Conservation (phyloP, 495 filamentous ascomycete species). For the Daldinia grandis region DNA sequence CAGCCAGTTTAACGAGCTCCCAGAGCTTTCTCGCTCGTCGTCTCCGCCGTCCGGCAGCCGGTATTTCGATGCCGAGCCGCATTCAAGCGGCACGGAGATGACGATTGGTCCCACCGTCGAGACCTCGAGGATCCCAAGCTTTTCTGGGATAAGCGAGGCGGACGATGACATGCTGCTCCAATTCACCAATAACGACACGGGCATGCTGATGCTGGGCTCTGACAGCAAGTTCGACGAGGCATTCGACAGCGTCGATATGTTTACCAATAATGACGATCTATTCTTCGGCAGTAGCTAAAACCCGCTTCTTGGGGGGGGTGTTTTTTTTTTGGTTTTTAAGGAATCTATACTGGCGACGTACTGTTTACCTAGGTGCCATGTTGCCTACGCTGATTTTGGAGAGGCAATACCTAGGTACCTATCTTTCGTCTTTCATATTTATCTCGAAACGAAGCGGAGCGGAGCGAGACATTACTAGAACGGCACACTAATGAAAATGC, state of each 20-base stretch:
- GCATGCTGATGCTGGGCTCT: slow-evolving; percentile 50
- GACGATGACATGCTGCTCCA: slow-evolving; percentile 49
- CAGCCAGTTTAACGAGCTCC: slow-evolving; percentile 52
- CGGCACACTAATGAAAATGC: slow-evolving; percentile 14
- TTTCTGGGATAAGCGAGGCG: slow-evolving; percentile 44
- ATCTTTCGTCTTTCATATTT: background rate
- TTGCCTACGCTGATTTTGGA: slow-evolving; percentile 28
- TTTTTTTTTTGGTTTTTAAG: too few relatives aligned
- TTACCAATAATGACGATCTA: slow-evolving; percentile 54
- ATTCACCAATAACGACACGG: slow-evolving; percentile 47
- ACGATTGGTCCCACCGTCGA: slow-evolving; percentile 42
- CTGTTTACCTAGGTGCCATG: slow-evolving; percentile 50
- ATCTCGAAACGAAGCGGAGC: background rate
- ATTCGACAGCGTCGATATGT: slow-evolving; percentile 53
- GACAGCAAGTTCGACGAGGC: slow-evolving; percentile 56
- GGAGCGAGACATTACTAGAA: slow-evolving; percentile 1
- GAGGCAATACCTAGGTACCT: background rate
- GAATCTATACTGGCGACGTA: slow-evolving; percentile 33
- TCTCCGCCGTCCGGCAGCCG: slow-evolving; percentile 54
- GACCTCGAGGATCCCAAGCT: slow-evolving; percentile 46
- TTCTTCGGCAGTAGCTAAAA: slow-evolving; percentile 53
- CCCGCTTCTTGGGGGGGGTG: too few relatives aligned
- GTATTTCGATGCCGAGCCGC: slow-evolving; percentile 56
- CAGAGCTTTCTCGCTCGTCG: slow-evolving; percentile 59
- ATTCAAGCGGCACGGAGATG: slow-evolving; percentile 43